phyloP scores from a whole-genome alignment of 306 rosid species.

The Prunus mongolica region DNA sequence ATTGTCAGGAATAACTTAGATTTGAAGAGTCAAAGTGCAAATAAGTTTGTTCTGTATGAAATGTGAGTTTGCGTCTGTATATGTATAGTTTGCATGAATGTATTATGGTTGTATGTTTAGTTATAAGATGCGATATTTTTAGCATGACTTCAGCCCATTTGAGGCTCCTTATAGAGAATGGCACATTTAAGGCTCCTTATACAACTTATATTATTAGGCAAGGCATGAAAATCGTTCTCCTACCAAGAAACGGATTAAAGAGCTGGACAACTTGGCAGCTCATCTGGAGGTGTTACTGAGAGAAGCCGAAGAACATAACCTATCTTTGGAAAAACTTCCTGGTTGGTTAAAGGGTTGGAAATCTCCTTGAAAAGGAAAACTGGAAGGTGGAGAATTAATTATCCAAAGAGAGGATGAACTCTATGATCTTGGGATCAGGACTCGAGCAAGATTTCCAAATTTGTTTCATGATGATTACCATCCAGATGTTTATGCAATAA shows the following conservation, averaged over 20 bases:
- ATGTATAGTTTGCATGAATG: not conserved
- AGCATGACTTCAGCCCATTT: not conserved
- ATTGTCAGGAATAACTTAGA: not conserved
- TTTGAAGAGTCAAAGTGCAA: not conserved
- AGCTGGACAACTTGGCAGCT: conserved; percentile 48
- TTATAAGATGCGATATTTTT: no score
- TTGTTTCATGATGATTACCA: conserved; percentile 79
- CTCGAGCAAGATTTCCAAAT: conserved; percentile 57
- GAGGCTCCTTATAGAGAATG: not conserved
- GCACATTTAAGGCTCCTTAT: not conserved
- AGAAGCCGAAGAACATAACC: conserved; percentile 43
- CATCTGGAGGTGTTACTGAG: conserved; percentile 48
- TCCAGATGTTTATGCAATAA: conserved; percentile 69
- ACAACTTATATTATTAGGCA: conserved; percentile 48
- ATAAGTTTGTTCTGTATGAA: not conserved
- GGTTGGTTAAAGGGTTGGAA: conserved; percentile 73
- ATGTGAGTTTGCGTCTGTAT: not conserved
- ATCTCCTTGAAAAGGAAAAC: conserved; percentile 85
- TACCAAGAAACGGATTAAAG: conserved; percentile 69
- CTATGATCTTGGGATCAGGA: conserved; percentile 66
- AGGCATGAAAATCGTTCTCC: conserved; percentile 96
- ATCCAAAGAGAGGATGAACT: conserved; percentile 73
- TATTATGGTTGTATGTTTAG: not conserved
- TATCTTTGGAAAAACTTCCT: conserved; percentile 55
- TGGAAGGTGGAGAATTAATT: conserved; percentile 71